Percentiles rank a stretch among this genome's conserved stretches.
Conservation (phyloP, 2,329 filamentous ascomycete species). For the Epichloe elymi region DNA sequence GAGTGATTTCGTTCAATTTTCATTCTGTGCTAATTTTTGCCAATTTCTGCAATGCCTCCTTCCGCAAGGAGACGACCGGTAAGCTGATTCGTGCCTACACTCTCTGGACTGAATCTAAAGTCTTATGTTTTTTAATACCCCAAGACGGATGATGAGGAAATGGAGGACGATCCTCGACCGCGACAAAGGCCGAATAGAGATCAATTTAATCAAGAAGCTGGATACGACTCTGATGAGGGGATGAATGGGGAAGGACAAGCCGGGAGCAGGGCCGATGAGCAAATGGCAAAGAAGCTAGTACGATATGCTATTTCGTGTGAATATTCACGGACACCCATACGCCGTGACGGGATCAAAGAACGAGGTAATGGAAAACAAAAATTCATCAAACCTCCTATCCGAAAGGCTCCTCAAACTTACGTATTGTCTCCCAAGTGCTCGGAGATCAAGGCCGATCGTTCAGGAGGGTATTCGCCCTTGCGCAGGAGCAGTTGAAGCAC, state of each 20-base stretch:
- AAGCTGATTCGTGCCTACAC: constrained; percentile 4
- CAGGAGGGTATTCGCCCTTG: constrained; percentile 60
- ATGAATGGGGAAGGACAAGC: constrained; percentile 18
- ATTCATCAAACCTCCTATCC: too few relatives aligned
- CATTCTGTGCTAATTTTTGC: background rate
- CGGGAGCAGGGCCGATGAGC: constrained; percentile 31
- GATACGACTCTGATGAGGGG: constrained; percentile 25
- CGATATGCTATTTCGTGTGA: constrained; percentile 55
- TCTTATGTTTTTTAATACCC: background rate
- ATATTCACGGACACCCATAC: constrained; percentile 46
- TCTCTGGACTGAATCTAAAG: background rate
- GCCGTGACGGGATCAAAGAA: constrained; percentile 48
- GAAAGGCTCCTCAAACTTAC: background rate
- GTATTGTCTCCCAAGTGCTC: constrained; percentile 41
- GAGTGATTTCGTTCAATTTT: background rate
- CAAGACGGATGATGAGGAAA: constrained; percentile 18
- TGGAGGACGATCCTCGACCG: constrained; percentile 19
- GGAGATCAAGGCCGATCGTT: constrained; percentile 59
- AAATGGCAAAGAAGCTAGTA: constrained; percentile 53
- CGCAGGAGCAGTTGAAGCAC: constrained; percentile 56
- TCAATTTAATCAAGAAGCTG: constrained; percentile 19
- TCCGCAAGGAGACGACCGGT: constrained; percentile 20
- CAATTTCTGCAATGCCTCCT: constrained; percentile 17
- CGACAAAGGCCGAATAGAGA: constrained; percentile 18
- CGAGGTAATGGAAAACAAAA: constrained; percentile 31